These are phyloP conservation scores for Xylaria polymorpha DNA, from an alignment of 2,329 filamentous ascomycete species.

Conservation along the genomic window DNA sequence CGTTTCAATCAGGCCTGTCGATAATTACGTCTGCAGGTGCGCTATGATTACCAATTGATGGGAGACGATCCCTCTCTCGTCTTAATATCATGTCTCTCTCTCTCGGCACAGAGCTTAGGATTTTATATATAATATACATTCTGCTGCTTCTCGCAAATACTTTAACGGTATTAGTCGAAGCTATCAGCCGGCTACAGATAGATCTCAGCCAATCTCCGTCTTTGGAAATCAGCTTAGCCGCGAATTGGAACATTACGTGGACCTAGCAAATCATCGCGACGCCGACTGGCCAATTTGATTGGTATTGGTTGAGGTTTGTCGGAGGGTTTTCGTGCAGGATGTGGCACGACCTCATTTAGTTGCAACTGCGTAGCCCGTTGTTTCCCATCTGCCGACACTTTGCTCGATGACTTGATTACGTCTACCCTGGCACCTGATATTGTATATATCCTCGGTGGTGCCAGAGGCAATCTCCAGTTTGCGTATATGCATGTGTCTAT, in stretches of 20 bases:
- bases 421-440: not conserved
- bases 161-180: not conserved
- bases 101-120: not conserved
- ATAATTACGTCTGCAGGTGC: not conserved
- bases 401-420: not conserved
- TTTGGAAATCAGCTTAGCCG: slow-evolving; percentile 37
- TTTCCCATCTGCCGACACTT: slow-evolving; percentile 29
- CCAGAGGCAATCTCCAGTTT: slow-evolving; percentile 12
- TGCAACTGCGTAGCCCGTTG: not conserved
- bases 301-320: slow-evolving; percentile 10
- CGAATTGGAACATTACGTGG: slow-evolving; percentile 29
- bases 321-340: not conserved
- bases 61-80: slow-evolving; percentile 5
- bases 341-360: slow-evolving; percentile 27
- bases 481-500: slow-evolving; percentile 2
- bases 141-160: not conserved
- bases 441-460: slow-evolving; percentile 12
- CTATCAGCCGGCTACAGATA: slow-evolving; percentile 21
- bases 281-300: slow-evolving; percentile 21
- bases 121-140: slow-evolving; percentile 28
- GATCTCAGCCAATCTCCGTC: slow-evolving; percentile 25
- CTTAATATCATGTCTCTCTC: not conserved
- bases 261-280: not conserved
- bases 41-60: not conserved
- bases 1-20: slow-evolving; percentile 3